phyloP scores from a whole-genome alignment of 495 filamentous ascomycete genomes.

The Penicillium dipodomyicola region DNA sequence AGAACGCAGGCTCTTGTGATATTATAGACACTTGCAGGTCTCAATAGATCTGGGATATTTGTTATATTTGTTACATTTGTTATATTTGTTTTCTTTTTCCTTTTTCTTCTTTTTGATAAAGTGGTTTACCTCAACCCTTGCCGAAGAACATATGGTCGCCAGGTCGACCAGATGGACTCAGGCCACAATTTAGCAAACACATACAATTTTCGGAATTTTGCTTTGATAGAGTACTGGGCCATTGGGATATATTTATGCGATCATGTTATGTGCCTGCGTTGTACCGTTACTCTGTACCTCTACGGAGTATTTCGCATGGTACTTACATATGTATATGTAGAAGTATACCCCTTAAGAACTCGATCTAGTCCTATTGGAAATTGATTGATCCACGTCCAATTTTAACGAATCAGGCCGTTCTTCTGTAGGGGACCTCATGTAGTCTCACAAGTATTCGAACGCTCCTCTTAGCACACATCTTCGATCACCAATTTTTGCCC shows the following conservation, averaged over 20 bases:
- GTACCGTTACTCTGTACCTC: neutral
- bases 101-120: neutral
- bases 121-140: neutral
- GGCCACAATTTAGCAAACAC: neutral
- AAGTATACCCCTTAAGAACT: neutral
- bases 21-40: neutral
- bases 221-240: neutral
- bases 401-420: neutral
- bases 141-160: neutral
- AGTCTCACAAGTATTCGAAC: neutral
- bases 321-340: too few species aligned
- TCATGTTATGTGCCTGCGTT: neutral
- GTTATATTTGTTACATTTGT: too few species aligned
- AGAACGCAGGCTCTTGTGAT: neutral
- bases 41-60: neutral
- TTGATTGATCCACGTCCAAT: neutral
- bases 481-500: constrained; percentile 52
- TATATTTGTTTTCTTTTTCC: neutral
- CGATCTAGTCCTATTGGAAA: neutral
- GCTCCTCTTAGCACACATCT: constrained; percentile 51
- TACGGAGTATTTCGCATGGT: neutral
- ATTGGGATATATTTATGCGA: neutral
- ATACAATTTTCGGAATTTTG: neutral
- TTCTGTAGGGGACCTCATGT: neutral
- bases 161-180: constrained; percentile 6